Evolutionary conservation across 1,284 basidiomycete genomes (phyloP).

Genomic region (Ustilago nuda): DNA sequence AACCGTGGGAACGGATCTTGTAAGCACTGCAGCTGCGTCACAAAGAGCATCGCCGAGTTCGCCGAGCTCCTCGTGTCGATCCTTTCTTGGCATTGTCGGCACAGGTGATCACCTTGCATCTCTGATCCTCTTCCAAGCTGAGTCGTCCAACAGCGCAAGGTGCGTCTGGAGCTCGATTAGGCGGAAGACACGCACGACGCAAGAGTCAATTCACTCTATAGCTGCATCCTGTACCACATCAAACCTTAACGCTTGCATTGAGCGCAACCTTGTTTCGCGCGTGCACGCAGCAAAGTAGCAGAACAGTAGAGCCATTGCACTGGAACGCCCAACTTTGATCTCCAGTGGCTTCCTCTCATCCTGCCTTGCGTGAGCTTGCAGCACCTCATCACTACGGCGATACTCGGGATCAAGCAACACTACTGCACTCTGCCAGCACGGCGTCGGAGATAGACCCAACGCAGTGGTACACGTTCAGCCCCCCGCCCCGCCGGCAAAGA

Average conservation of each 20-base stretch:
- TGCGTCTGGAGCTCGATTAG: slow-evolving; percentile 22
- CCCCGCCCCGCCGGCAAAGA: slow-evolving; percentile 16
- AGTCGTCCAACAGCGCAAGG: not conserved
- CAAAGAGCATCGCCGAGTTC: slow-evolving; percentile 16
- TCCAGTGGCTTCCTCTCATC: not conserved
- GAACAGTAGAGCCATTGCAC: not conserved
- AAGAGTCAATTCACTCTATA: slow-evolving; percentile 3
- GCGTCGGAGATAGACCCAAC: slow-evolving; percentile 38
- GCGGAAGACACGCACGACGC: slow-evolving; percentile 16
- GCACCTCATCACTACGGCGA: slow-evolving; percentile 9
- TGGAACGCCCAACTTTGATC: slow-evolving; percentile 7
- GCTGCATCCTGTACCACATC: slow-evolving; percentile 11
- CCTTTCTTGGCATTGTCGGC: slow-evolving; percentile 7
- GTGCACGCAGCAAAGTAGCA: slow-evolving; percentile 14
- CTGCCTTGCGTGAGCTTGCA: not conserved
- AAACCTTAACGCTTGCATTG: slow-evolving; percentile 21
- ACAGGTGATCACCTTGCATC: slow-evolving; percentile 4
- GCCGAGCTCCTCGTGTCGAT: slow-evolving; percentile 12
- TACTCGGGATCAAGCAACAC: slow-evolving; percentile 13
- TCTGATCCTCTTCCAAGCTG: no score
- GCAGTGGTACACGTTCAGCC: slow-evolving; percentile 27
- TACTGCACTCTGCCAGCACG: slow-evolving; percentile 1
- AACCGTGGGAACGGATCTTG: slow-evolving; percentile 29
- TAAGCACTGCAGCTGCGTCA: slow-evolving; percentile 11
- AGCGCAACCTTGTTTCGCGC: slow-evolving; percentile 16